Evolutionary conservation across 805 yeast genomes (phyloP).

Genomic region (Monosporozyma unispora): DNA sequence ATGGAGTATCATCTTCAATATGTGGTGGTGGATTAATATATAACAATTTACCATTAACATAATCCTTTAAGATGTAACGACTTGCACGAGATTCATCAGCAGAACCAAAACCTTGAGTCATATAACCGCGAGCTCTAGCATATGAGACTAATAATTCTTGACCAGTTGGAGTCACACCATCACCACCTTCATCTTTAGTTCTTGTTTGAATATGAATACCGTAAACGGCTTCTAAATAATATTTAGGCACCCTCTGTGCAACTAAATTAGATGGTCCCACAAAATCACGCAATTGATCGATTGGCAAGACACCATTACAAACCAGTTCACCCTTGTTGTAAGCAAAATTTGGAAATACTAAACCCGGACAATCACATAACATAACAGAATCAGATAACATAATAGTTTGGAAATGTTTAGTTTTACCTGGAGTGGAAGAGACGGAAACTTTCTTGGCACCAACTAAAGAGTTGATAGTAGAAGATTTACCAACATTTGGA

Average conservation of each 20-base stretch:
- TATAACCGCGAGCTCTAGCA: conserved; percentile 93
- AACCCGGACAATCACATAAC: conserved; percentile 97
- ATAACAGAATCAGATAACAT: conserved; percentile 72
- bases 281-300: conserved; percentile 89
- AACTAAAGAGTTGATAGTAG: conserved; percentile 94
- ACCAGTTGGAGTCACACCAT: conserved; percentile 72
- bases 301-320: conserved; percentile 97
- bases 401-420: conserved; percentile 97
- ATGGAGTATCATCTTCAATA: conserved; percentile 45
- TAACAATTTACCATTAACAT: conserved; percentile 82
- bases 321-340: conserved; percentile 94
- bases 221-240: conserved; percentile 78
- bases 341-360: conserved; percentile 96
- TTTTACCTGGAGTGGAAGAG: conserved; percentile 96
- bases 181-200: conserved; percentile 78
- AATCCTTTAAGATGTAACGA: conserved; percentile 85
- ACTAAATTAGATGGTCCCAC: conserved; percentile 84
- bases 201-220: conserved; percentile 81
- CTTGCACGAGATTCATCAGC: conserved; percentile 96
- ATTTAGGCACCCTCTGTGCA: conserved; percentile 82
- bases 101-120: conserved; percentile 94
- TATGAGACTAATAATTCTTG: conserved; percentile 83
- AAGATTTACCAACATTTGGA: conserved; percentile 93
- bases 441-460: conserved; percentile 98
- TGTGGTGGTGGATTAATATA: conserved; percentile 86